Percentiles rank a stretch among this genome's conserved stretches.
Conservation (phyloP, 345 rosid species). For the Salix koriyanagi region DNA sequence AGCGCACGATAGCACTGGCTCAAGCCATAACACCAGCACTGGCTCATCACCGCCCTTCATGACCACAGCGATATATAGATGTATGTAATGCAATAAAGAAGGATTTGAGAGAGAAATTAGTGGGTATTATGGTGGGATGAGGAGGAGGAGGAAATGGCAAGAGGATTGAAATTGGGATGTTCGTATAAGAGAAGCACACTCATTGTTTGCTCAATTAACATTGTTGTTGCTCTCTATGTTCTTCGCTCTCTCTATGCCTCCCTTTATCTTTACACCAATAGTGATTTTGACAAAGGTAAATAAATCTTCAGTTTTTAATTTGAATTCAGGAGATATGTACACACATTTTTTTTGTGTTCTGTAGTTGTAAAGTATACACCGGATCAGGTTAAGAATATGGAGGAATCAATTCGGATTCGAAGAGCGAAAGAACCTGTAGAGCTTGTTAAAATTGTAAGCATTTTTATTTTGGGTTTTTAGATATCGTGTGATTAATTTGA, state of each 20-base stretch:
- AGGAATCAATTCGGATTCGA: constrained; percentile 83
- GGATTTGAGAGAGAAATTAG: background rate
- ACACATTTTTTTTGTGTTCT: constrained; percentile 3
- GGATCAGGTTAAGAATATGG: constrained; percentile 85
- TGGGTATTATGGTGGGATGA: constrained; percentile 22
- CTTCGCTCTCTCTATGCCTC: constrained; percentile 79
- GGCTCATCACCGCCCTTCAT: no score
- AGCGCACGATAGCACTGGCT: no score
- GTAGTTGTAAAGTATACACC: constrained; percentile 67
- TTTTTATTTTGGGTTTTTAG: background rate
- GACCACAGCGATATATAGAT: background rate
- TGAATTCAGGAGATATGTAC: background rate
- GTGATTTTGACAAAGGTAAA: constrained; percentile 26
- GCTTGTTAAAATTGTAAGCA: constrained; percentile 62
- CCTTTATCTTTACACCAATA: constrained; percentile 58
- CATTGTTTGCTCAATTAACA: constrained; percentile 78
- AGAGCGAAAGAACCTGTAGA: constrained; percentile 55
- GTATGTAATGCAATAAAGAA: background rate
- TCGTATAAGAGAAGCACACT: constrained; percentile 76
- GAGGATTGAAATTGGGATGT: constrained; percentile 43
- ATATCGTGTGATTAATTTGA: background rate
- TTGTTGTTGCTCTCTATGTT: constrained; percentile 84
- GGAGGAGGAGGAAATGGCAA: constrained; percentile 25
- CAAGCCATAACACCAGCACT: no score
- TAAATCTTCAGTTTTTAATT: background rate